Evolutionary conservation across 2,329 filamentous ascomycete species (phyloP).

Genomic region (Corinectria fuckeliana): DNA sequence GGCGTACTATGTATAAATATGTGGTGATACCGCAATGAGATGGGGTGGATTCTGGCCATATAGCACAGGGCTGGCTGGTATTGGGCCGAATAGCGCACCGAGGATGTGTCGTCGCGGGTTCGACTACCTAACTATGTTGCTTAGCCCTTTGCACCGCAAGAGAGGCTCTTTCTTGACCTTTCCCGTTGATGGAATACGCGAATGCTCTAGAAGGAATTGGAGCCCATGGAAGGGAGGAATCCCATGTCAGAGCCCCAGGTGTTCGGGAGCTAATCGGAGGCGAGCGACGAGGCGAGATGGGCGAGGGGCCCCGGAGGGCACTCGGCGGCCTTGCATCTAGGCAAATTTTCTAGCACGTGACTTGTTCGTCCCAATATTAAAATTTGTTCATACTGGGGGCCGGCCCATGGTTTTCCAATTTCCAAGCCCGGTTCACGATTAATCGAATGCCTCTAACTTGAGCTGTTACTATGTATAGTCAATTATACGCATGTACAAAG

Average conservation of each 20-base stretch:
- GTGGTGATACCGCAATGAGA: constrained; percentile 7
- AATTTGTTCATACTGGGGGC: too few relatives aligned
- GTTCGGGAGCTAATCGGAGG: constrained; percentile 38
- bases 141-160: too few relatives aligned
- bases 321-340: too few relatives aligned
- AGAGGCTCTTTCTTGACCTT: neutral
- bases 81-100: constrained; percentile 10
- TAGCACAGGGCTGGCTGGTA: constrained; percentile 3
- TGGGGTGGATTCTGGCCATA: constrained; percentile 9
- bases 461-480: too few relatives aligned
- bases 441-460: too few relatives aligned
- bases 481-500: too few relatives aligned
- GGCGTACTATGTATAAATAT: too few relatives aligned
- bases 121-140: neutral
- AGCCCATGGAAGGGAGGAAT: neutral
- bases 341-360: too few relatives aligned
- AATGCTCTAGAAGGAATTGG: constrained; percentile 8
- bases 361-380: too few relatives aligned
- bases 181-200: neutral
- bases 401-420: too few relatives aligned
- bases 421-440: too few relatives aligned
- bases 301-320: too few relatives aligned
- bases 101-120: neutral
- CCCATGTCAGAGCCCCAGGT: constrained; percentile 25
- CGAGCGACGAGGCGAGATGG: constrained; percentile 37